Evolutionary conservation across 768 basidiomycete species (phyloP).

Genomic region (Leccinum incarnatum): DNA sequence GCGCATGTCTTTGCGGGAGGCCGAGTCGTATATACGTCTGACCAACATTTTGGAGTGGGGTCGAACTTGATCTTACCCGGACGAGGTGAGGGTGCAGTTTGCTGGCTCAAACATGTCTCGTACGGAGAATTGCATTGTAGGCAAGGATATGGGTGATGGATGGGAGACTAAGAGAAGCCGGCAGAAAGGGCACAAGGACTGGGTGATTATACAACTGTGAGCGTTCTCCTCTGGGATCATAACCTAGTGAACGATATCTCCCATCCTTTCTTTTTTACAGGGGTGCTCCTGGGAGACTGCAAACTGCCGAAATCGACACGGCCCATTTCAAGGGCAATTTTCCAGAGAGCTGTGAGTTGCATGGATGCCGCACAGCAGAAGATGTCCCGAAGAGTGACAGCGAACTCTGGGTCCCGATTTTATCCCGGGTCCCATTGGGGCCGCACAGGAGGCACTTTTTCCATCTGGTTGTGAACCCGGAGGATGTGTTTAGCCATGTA

Average conservation of each 20-base stretch:
- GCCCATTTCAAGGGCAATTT: slow-evolving; percentile 96
- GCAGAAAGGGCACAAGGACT: slow-evolving; percentile 78
- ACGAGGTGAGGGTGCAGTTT: slow-evolving; percentile 47
- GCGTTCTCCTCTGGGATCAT: slow-evolving; percentile 12
- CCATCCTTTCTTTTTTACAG: slow-evolving; percentile 35
- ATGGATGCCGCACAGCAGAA: slow-evolving; percentile 44
- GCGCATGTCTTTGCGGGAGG: slow-evolving; percentile 92
- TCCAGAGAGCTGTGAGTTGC: slow-evolving; percentile 82
- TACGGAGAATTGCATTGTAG: slow-evolving; percentile 24
- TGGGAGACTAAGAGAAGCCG: slow-evolving; percentile 97
- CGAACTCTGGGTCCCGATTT: slow-evolving; percentile 65
- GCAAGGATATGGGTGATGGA: slow-evolving; percentile 94
- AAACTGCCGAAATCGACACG: slow-evolving; percentile 86
- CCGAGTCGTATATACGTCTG: slow-evolving; percentile 77
- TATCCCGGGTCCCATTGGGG: slow-evolving; percentile 77
- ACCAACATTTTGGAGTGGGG: slow-evolving; percentile 94
- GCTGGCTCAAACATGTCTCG: background rate
- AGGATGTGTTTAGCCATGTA: slow-evolving; percentile 72
- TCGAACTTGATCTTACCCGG: slow-evolving; percentile 91
- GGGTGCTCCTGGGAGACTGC: slow-evolving; percentile 70
- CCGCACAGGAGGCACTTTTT: slow-evolving; percentile 90
- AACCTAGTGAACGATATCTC: background rate
- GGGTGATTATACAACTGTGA: slow-evolving; percentile 87
- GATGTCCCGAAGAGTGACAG: slow-evolving; percentile 39
- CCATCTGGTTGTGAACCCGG: slow-evolving; percentile 67